These are phyloP conservation scores for Pistacia integerrima DNA, from an alignment of 345 rosid genomes.

Conservation along the genomic window DNA sequence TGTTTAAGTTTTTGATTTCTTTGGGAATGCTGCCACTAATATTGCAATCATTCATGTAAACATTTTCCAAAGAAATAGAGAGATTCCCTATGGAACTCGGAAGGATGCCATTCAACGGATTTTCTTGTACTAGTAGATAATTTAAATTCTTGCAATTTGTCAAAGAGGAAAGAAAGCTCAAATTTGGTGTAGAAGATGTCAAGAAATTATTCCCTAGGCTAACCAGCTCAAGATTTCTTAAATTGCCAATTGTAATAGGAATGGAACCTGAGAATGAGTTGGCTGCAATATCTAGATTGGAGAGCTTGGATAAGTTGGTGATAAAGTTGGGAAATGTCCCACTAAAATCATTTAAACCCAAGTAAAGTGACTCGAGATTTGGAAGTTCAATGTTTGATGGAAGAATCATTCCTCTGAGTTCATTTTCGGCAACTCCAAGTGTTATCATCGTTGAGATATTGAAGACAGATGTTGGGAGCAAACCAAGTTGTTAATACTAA, in stretches of 20 bases:
- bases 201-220: neutral
- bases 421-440: neutral
- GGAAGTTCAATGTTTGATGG: neutral
- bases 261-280: constrained; percentile 22
- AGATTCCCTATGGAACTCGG: constrained; percentile 20
- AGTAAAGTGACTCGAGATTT: neutral
- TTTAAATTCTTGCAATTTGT: constrained; percentile 8
- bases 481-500: neutral
- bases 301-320: constrained; percentile 5
- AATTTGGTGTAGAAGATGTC: neutral
- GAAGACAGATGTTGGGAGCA: neutral
- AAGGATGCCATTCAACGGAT: constrained; percentile 14
- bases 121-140: neutral
- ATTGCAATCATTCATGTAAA: neutral
- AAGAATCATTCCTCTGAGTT: neutral
- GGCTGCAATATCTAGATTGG: neutral
- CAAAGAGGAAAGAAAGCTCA: constrained; percentile 24
- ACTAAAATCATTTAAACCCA: neutral
- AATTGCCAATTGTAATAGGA: constrained; percentile 8
- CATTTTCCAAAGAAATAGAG: neutral
- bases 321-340: neutral
- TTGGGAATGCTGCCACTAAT: constrained; percentile 17
- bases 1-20: constrained; percentile 10
- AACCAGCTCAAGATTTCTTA: constrained; percentile 8
- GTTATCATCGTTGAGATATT: constrained; percentile 3